phyloP scores from a whole-genome alignment of 176 grass and related monocot genomes.

The Typha latifolia region DNA sequence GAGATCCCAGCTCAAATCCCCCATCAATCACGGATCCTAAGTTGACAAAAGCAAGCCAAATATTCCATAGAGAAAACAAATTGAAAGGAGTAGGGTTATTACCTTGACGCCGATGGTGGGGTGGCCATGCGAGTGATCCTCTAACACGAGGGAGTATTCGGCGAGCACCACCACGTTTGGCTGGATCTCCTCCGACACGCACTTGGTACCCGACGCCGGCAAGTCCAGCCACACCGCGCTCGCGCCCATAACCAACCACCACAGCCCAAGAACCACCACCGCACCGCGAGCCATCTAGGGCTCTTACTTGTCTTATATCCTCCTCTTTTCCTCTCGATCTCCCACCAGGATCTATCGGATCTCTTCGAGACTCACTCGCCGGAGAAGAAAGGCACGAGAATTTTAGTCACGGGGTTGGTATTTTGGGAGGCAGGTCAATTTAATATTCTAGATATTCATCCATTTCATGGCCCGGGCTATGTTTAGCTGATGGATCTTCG shows the following conservation, averaged over 20 bases:
- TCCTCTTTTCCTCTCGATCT: background rate
- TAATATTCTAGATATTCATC: no score
- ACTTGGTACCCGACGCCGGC: constrained; percentile 73
- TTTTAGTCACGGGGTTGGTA: no score
- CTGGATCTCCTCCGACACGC: constrained; percentile 96
- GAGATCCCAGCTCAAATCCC: background rate
- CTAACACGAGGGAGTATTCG: constrained; percentile 64
- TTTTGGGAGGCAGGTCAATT: no score
- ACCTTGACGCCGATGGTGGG: constrained; percentile 71
- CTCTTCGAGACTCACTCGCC: constrained; percentile 1
- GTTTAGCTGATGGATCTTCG: no score
- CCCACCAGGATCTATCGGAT: background rate
- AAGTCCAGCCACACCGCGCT: constrained; percentile 75
- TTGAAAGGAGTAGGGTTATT: background rate
- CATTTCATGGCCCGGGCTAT: no score
- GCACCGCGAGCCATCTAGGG: constrained; percentile 16
- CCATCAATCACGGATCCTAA: background rate
- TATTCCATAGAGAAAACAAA: background rate
- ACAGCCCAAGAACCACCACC: constrained; percentile 10
- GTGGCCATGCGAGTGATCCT: constrained; percentile 38
- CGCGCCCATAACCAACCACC: constrained; percentile 15
- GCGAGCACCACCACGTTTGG: constrained; percentile 78
- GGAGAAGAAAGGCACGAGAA: background rate
- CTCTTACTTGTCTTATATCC: constrained; percentile 1
- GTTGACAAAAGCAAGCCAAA: background rate